These are phyloP conservation scores for Kalanchoe fedtschenkoi DNA, from an alignment of 164 flowering plant genomes.

Conservation along the genomic window DNA sequence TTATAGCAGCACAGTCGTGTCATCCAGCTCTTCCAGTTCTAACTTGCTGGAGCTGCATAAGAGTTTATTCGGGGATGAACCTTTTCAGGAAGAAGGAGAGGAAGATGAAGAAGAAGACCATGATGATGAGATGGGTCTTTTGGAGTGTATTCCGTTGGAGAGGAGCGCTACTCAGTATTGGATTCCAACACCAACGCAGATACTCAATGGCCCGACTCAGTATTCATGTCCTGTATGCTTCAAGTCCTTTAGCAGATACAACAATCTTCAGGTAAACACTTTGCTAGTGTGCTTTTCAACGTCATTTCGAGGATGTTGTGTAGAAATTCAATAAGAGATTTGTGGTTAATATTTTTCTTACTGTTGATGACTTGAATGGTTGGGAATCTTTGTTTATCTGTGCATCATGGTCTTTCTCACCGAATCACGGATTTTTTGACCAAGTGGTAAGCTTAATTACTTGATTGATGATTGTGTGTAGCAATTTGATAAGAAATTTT, in stretches of 20 bases:
- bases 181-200: slow-evolving; percentile 95
- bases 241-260: slow-evolving; percentile 95
- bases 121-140: background rate
- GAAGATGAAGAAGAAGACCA: background rate
- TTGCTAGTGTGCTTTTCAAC: too few relatives aligned
- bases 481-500: too few relatives aligned
- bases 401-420: too few relatives aligned
- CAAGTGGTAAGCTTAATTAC: too few relatives aligned
- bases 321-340: too few relatives aligned
- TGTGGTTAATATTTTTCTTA: too few relatives aligned
- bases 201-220: slow-evolving; percentile 89
- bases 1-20: slow-evolving; percentile 1
- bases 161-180: slow-evolving; percentile 74
- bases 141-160: background rate
- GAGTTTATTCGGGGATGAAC: background rate
- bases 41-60: background rate
- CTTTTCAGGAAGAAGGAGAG: background rate
- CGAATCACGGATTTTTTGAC: too few relatives aligned
- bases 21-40: background rate
- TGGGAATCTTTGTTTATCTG: too few relatives aligned
- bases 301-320: too few relatives aligned
- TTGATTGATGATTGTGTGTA: too few relatives aligned
- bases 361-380: too few relatives aligned
- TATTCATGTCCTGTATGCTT: slow-evolving; percentile 91
- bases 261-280: slow-evolving; percentile 98